Percentiles rank a stretch among this genome's conserved stretches.
Evolutionary conservation across 177 flowering plant species (phyloP).

Genomic region (Tripterygium wilfordii): DNA sequence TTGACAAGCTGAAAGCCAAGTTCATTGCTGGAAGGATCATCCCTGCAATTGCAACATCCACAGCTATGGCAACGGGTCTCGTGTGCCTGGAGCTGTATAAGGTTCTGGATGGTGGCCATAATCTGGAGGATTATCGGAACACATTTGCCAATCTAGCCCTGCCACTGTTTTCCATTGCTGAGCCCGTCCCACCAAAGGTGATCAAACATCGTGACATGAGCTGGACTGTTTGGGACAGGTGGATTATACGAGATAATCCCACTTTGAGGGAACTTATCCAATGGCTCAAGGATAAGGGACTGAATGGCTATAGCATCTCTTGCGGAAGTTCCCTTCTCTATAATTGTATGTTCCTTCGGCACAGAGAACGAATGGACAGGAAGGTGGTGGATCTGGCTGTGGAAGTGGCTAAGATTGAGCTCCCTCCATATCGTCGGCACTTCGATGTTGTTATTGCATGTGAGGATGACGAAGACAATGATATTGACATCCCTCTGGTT

Average conservation of each 20-base stretch:
- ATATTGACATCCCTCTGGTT: slow-evolving; percentile 76
- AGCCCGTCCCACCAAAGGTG: slow-evolving; percentile 90
- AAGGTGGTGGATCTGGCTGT: slow-evolving; percentile 71
- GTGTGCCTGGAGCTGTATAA: slow-evolving; percentile 93
- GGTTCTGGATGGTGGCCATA: slow-evolving; percentile 68
- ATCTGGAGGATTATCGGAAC: slow-evolving; percentile 80
- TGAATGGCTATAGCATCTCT: slow-evolving; percentile 81
- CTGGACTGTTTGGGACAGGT: slow-evolving; percentile 96
- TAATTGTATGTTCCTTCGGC: slow-evolving; percentile 75
- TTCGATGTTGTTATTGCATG: slow-evolving; percentile 82
- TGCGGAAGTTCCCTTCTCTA: slow-evolving; percentile 72
- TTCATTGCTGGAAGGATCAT: slow-evolving; percentile 93
- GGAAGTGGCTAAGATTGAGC: slow-evolving; percentile 70
- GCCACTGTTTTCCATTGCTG: slow-evolving; percentile 85
- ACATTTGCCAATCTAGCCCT: slow-evolving; percentile 87
- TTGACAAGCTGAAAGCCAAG: slow-evolving; percentile 89
- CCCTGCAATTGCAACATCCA: slow-evolving; percentile 93
- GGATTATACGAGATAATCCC: slow-evolving; percentile 57
- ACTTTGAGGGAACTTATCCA: slow-evolving; percentile 66
- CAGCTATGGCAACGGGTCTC: slow-evolving; percentile 90
- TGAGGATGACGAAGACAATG: slow-evolving; percentile 80
- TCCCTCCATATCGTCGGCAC: slow-evolving; percentile 59
- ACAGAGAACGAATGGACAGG: slow-evolving; percentile 68
- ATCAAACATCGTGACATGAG: slow-evolving; percentile 69
- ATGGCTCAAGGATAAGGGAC: slow-evolving; percentile 74